Evolutionary conservation across 805 yeast genomes (phyloP), one percentile per base, ranked within the genome.

Genomic region (Yarrowia osloensis): DNA sequence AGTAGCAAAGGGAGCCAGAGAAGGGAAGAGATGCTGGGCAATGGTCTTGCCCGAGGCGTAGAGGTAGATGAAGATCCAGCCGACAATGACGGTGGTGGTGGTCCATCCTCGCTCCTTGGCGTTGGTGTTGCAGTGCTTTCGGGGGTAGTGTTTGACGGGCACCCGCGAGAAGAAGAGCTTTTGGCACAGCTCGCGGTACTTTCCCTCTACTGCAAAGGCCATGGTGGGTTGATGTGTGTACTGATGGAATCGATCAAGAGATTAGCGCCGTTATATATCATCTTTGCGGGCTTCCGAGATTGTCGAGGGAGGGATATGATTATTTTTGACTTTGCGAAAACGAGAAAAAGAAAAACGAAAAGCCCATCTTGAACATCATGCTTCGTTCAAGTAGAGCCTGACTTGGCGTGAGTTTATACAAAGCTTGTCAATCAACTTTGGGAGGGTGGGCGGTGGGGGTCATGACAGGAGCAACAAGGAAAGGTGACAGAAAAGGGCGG

Each of bases 91-190:
- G 4, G 63, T 57, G 39, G 63, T 57, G 26, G 63, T 57, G 35
- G 63, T 57, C 63, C 63, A 57, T 12, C 63, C 63, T 26, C 63
- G 63, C n/a, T 57, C 63, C 26, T 57, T 57, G 63, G 63, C 63
- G 63, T 57, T 57, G 47, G 63, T 57, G 47, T 57, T 57, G 49
- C 49, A 33, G 4, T 24, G 17, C 35, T 57, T 40, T 5, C 37
- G 63, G 19, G 63, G 63, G 15, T 57, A 57, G 28, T 57, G 63
- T 8, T 40, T 57, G 49, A 57, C 63, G 4, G 19, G 26, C 2
- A 7, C 37, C 13, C 63, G 12, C 1, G 63, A 57, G 28, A 57
- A 28, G 49, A 57, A 57, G 37, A 57, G 63, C 28, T 28, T 35
- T 24, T 54, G 44, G 24, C 44, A 35, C n/a, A 54, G 44, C 3